Base-by-base conservation (phyloP, 768 basidiomycete species). In the Amanita pallidorosea region DNA sequence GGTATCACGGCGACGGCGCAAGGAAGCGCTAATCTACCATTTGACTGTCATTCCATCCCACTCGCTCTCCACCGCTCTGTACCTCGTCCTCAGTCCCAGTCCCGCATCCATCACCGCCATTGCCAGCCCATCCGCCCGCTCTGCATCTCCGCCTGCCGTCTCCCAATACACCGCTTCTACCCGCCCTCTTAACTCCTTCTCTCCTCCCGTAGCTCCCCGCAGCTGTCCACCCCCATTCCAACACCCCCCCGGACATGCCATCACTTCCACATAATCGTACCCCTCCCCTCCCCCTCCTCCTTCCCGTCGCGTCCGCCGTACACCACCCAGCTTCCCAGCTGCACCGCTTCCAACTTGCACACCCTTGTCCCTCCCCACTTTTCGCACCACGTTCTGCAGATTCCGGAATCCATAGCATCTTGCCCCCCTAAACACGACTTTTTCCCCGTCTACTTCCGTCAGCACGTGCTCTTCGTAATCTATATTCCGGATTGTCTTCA, bases 201-300 rank as follows among this genome's bases (percentile, higher is more conserved):
- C 82, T 2, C 83, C 86, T 90, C 55, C 85, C 11, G 7, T 33
- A 42, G 42, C 34, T 53, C 54, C 56, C 60, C 74, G 75, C 49
- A 85, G 65, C 70, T 98, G 96, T 5, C 96, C 96, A 18, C 95
- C 96, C 7, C 96, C 96, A 63, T 97, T 97, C 37, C 96, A 90
- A 64, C 96, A 98, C 15, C 96, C 96, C 0, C 86, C 83, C 0
- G 96, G 96, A 70, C 96, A 99, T 31, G 96, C 96, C 96, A 99
- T 98, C 55, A 99, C 92, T 62, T 96, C 93, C 36, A 95, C 83
- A 64, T 92, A 96, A 68, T 95, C 91, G 63, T 90, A 90, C 38
- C 73, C 70, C 5, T 33, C 33, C 53, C 64, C 68, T 36, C 60
- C 61, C 9, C 58, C 61, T n/a, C 65, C 64, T 47, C 58, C 66